Conservation (phyloP, 371 early-diverging fungal genomes). For the Mucor circinelloides region DNA sequence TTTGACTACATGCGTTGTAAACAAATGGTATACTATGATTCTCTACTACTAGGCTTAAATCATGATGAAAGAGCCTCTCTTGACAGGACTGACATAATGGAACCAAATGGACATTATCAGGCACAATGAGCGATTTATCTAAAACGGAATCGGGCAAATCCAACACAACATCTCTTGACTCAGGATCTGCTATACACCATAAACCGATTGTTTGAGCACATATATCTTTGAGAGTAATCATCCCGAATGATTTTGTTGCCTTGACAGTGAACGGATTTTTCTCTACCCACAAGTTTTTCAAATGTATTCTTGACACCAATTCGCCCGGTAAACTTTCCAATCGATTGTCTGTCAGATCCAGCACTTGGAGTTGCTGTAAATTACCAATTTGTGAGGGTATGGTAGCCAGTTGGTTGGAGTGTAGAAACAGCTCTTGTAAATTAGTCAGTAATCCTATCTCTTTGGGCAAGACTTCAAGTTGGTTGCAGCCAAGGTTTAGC, state of each 20-base stretch:
- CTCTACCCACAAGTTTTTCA: conserved; percentile 39
- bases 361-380: conserved; percentile 40
- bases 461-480: conserved; percentile 79
- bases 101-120: neutral
- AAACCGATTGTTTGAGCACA: conserved; percentile 22
- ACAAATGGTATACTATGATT: neutral
- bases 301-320: conserved; percentile 24
- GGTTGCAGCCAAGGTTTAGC: conserved; percentile 90
- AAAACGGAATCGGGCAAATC: neutral
- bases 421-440: conserved; percentile 86
- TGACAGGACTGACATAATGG: neutral
- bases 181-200: conserved; percentile 9
- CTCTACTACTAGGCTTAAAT: neutral
- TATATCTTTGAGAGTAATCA: conserved; percentile 13
- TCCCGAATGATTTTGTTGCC: neutral
- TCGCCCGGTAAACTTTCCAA: conserved; percentile 51
- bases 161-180: neutral
- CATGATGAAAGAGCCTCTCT: neutral
- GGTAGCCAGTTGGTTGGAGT: conserved; percentile 86
- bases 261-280: conserved; percentile 38
- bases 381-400: conserved; percentile 81
- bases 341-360: conserved; percentile 64
- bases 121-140: neutral
- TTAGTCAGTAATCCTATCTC: conserved; percentile 84
- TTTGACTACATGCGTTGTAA: conserved; percentile 17